Percentiles rank a stretch among this genome's conserved stretches.
phyloP scores from a whole-genome alignment of 73 alveolate genomes.

The Breviolum minutum region DNA sequence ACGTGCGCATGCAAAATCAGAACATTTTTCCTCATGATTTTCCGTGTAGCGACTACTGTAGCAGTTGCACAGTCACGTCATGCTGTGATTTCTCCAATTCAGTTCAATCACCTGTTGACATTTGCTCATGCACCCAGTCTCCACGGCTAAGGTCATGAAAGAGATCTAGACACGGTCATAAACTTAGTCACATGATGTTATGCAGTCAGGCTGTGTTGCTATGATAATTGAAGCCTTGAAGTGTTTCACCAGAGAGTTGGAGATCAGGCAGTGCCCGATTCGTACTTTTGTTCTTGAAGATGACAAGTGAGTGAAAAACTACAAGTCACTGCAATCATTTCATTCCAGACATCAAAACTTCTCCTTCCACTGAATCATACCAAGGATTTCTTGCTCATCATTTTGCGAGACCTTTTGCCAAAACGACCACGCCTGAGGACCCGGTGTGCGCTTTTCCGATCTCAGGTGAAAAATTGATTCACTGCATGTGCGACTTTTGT shows the following conservation, averaged over 20 bases:
- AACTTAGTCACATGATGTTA: background rate
- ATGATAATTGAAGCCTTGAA: no score
- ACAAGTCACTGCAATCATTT: no score
- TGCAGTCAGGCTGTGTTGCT: background rate
- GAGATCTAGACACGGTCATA: conserved; percentile 98
- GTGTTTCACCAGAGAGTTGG: no score
- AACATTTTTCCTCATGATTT: background rate
- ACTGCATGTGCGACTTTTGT: background rate
- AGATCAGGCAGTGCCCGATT: no score
- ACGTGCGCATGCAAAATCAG: background rate
- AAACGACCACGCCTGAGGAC: conserved; percentile 96
- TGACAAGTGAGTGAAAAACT: no score
- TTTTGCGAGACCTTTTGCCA: conserved; percentile 97
- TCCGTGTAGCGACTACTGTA: background rate
- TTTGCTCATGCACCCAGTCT: background rate
- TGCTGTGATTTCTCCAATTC: no score
- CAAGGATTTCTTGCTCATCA: conserved; percentile 97
- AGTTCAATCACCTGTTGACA: background rate
- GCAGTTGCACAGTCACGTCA: no score
- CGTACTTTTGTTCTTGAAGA: no score
- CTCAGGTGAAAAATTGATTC: background rate
- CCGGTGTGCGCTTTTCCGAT: background rate
- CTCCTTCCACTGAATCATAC: no score
- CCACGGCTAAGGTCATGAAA: conserved; percentile 96
- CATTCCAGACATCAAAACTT: no score